These are phyloP conservation scores for Naumovozyma dairenensis DNA, from an alignment of 805 yeast species.

Conservation along the genomic window DNA sequence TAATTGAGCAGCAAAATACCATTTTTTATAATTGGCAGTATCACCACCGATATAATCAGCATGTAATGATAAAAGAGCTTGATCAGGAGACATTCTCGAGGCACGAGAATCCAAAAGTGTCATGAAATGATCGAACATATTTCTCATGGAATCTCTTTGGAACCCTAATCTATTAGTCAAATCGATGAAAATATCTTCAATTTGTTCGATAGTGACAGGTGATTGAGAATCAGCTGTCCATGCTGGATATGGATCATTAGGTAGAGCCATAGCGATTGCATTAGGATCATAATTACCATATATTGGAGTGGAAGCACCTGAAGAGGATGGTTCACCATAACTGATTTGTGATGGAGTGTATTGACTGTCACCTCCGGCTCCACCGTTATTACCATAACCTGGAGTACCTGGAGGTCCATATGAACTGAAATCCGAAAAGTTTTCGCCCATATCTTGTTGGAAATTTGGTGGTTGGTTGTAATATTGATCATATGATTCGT, in stretches of 20 bases:
- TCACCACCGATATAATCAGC: constrained; percentile 88
- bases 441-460: constrained; percentile 43
- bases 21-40: constrained; percentile 71
- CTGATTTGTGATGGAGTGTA: constrained; percentile 82
- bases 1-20: constrained; percentile 84
- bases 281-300: constrained; percentile 66
- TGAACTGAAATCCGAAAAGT: constrained; percentile 57
- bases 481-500: constrained; percentile 5
- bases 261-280: constrained; percentile 54
- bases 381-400: constrained; percentile 43
- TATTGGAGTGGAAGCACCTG: constrained; percentile 86
- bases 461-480: constrained; percentile 32
- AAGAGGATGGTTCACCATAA: constrained; percentile 72
- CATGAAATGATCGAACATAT: constrained; percentile 83
- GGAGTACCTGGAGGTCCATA: constrained; percentile 48
- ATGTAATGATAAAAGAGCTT: constrained; percentile 71
- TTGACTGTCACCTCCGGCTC: constrained; percentile 25
- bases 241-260: constrained; percentile 96
- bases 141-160: constrained; percentile 90
- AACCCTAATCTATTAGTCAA: constrained; percentile 77
- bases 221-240: constrained; percentile 97
- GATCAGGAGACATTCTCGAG: constrained; percentile 83
- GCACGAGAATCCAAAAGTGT: constrained; percentile 73
- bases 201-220: constrained; percentile 73
- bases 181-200: constrained; percentile 79